Conservation (phyloP, 129 eudicot genomes). For the Chrysanthemum lavandulifolium region DNA sequence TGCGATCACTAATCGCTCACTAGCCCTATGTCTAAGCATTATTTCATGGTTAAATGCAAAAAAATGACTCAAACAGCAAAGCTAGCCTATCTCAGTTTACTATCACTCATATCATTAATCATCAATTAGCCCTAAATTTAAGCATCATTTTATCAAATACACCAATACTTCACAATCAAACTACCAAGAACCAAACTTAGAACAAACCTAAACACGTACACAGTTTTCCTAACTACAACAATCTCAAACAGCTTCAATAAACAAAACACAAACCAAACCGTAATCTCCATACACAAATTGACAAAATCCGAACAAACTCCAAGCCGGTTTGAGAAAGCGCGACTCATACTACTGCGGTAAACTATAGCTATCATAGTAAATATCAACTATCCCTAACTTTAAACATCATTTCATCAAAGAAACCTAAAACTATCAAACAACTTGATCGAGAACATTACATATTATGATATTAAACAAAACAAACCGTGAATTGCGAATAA, state of each 20-base stretch:
- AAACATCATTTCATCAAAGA: neutral
- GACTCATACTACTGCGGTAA: no score
- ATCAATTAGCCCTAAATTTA: neutral
- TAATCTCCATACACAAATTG: no score
- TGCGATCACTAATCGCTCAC: neutral
- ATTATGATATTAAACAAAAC: neutral
- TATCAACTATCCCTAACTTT: slow-evolving; percentile 6
- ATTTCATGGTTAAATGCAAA: no score
- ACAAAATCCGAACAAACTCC: no score
- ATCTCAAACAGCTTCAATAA: neutral
- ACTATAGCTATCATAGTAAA: no score
- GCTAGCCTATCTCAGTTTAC: neutral
- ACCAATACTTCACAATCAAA: no score
- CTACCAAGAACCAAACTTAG: neutral
- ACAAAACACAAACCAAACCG: no score
- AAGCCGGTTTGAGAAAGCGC: no score
- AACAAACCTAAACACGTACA: no score
- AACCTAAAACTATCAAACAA: neutral
- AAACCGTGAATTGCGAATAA: neutral
- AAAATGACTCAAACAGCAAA: neutral
- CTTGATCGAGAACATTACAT: neutral
- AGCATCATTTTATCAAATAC: neutral
- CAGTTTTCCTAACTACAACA: neutral
- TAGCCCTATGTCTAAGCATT: neutral
- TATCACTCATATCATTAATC: neutral